Conservation (phyloP, 768 basidiomycete genomes). For the Tylopilus plumbeoviolaceoides region DNA sequence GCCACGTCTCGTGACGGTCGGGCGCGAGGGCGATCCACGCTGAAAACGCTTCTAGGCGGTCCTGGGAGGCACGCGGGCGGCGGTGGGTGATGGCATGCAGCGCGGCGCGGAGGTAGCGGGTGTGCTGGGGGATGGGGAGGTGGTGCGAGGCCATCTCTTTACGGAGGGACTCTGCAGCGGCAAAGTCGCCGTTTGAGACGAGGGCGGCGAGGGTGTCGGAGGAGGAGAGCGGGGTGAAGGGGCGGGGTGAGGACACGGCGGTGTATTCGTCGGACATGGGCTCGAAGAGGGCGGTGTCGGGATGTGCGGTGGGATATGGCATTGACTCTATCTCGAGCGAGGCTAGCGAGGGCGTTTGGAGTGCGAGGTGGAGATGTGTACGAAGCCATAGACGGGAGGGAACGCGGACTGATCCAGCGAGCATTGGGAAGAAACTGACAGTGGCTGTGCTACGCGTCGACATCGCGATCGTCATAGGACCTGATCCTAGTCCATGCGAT, state of each 20-base stretch:
- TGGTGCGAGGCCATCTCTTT: constrained; percentile 38
- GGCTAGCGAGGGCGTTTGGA: constrained; percentile 32
- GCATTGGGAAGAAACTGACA: no score
- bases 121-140: constrained; percentile 33
- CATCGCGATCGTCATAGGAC: no score
- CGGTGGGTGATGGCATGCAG: constrained; percentile 26
- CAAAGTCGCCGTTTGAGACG: constrained; percentile 19
- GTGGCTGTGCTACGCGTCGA: not conserved
- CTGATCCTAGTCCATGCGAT: no score
- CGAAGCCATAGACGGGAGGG: constrained; percentile 16
- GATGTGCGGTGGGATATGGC: constrained; percentile 31
- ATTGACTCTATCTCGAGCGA: constrained; percentile 33
- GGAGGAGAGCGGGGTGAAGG: constrained; percentile 22
- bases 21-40: constrained; percentile 46
- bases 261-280: constrained; percentile 32
- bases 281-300: constrained; percentile 37
- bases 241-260: constrained; percentile 4
- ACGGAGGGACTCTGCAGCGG: constrained; percentile 34
- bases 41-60: constrained; percentile 26
- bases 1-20: constrained; percentile 17
- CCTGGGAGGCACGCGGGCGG: constrained; percentile 13
- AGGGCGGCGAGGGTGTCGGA: constrained; percentile 23
- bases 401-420: constrained; percentile 14
- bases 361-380: constrained; percentile 22
- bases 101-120: constrained; percentile 38